Percentiles rank a stretch among this genome's conserved stretches.
phyloP scores from a whole-genome alignment of 345 rosid genomes.

The Chamaenerion angustifolium region DNA sequence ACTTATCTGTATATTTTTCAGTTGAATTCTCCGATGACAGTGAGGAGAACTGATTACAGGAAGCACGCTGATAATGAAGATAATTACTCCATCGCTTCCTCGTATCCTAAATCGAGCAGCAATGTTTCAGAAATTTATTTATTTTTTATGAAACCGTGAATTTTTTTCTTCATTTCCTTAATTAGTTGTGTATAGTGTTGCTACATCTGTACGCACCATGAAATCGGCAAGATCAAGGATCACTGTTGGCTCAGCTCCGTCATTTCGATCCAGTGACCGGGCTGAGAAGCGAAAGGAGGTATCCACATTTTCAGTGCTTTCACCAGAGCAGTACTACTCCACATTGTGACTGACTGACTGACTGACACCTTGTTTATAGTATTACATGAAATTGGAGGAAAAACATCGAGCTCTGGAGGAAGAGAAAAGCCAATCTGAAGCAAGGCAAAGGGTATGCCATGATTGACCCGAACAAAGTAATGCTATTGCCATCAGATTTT shows the following conservation, averaged over 20 bases:
- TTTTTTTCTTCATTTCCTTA: constrained; percentile 32
- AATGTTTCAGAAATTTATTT: too few relatives aligned
- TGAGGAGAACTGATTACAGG: constrained; percentile 42
- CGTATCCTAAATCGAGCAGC: constrained; percentile 46
- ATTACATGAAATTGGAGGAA: constrained; percentile 68
- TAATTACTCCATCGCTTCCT: constrained; percentile 65
- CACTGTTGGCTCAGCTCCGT: constrained; percentile 78
- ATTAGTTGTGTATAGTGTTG: constrained; percentile 36
- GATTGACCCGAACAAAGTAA: not conserved
- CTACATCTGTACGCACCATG: constrained; percentile 42
- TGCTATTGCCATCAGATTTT: too few relatives aligned
- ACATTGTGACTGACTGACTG: too few relatives aligned
- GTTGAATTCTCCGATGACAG: constrained; percentile 33
- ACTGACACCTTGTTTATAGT: constrained; percentile 20
- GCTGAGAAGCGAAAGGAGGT: constrained; percentile 97
- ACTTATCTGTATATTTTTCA: constrained; percentile 10
- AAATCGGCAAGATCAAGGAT: constrained; percentile 27
- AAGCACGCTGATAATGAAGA: constrained; percentile 77
- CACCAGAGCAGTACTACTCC: too few relatives aligned
- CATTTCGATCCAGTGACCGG: constrained; percentile 60
- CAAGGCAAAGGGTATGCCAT: constrained; percentile 52
- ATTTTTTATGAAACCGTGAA: not conserved
- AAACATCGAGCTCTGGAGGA: constrained; percentile 74
- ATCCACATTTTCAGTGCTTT: not conserved
- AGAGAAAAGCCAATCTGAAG: constrained; percentile 60